Base-by-base conservation (phyloP, 148 eudicot species). In the Cornus florida region DNA sequence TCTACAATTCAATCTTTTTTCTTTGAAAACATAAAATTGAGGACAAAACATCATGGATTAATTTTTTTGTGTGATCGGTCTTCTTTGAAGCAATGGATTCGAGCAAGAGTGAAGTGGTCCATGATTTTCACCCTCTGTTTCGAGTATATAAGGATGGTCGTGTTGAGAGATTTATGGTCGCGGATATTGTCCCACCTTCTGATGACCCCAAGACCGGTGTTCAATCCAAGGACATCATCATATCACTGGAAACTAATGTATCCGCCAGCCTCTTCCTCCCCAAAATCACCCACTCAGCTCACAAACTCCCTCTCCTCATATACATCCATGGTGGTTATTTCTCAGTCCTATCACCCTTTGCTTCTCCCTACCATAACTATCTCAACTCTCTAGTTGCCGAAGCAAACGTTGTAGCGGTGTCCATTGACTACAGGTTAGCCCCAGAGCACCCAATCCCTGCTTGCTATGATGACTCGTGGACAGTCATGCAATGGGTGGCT, bases 141-240 rank as follows among this genome's bases (percentile, higher is more conserved):
- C 76, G 87, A 50, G 71, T 90, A 31, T 84, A 84, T 87, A 87
- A 86, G 81, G 84, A 90, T 59, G 92, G 90, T 31, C 80, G 46
- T 0, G 38, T 80, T 16, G 77, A 87, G 3, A 73, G 87, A 43
- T 78, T 28, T 28, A 28, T 28, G 28, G 28, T 0, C 28, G 66
- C 20, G 35, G 69, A 50, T 0, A 19, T 32, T 1, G 80, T 86
- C 24, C 83, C 89, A 5, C 64, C 92, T 0, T 82, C 88, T 3
- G 22, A 10, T 3, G 86, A 77, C 31, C 81, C 77, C 43, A 3
- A 23, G 20, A 82, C 81, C 72, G 84, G 50, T 62, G 84, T 82
- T 33, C 50, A 35, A 5, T 75, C 86, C 53, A 79, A 64, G 72
- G 86, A 83, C 74, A 35, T 84, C 59, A 53, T 72, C 1, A 69